phyloP scores from a whole-genome alignment of 2,329 filamentous ascomycete species.

The Aciculosporium take region DNA sequence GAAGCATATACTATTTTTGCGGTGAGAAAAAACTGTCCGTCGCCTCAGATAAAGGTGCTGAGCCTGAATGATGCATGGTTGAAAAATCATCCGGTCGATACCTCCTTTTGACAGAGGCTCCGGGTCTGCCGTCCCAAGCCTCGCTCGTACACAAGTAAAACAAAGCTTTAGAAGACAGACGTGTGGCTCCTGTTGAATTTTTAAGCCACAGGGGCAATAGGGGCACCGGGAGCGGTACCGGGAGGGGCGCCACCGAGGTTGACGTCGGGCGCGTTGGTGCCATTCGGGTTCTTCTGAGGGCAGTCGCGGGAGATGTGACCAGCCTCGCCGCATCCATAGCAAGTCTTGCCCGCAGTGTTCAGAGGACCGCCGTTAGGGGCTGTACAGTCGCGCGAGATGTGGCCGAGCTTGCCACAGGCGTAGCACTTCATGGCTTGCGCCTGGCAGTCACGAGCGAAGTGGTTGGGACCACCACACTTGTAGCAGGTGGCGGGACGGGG shows the following conservation, averaged over 20 bases:
- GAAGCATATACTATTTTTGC: no score
- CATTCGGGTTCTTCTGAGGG: conserved; percentile 51
- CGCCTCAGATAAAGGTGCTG: not conserved
- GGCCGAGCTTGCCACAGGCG: conserved; percentile 85
- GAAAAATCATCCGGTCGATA: not conserved
- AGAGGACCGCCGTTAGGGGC: conserved; percentile 90
- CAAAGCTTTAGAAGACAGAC: conserved; percentile 6
- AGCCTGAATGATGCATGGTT: not conserved
- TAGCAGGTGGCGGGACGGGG: conserved; percentile 58
- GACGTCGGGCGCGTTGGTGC: conserved; percentile 32
- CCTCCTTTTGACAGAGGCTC: not conserved
- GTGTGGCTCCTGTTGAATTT: conserved; percentile 3
- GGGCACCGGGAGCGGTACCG: conserved; percentile 30
- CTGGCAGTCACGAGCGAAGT: conserved; percentile 97
- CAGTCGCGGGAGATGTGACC: conserved; percentile 96
- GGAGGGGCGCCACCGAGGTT: conserved; percentile 25
- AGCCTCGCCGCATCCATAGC: conserved; percentile 92
- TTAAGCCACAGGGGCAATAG: conserved; percentile 27
- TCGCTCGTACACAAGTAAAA: not conserved
- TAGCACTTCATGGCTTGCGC: conserved; percentile 98
- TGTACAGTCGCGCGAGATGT: conserved; percentile 89
- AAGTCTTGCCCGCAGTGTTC: conserved; percentile 94
- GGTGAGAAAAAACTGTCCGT: not conserved
- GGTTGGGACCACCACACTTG: conserved; percentile 78
- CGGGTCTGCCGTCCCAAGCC: conserved; percentile 5